A percentile compares a stretch with the other conserved stretches of the same genome.
These are phyloP conservation scores for Yamadazyma sp. DNA, from an alignment of 1,139 yeast genomes.

Conservation along the genomic window DNA sequence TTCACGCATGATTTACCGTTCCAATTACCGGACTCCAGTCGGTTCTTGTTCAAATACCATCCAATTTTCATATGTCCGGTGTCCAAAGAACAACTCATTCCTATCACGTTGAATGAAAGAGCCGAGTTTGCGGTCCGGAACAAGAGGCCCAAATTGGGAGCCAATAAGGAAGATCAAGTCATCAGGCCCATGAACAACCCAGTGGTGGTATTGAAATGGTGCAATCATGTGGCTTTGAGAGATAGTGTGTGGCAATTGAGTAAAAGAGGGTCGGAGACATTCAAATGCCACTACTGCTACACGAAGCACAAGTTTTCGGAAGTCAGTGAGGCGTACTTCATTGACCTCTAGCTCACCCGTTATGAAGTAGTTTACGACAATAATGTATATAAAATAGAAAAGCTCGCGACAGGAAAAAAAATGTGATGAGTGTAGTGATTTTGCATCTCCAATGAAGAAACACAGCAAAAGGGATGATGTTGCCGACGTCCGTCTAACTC, in stretches of 20 bases:
- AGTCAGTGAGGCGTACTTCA: constrained; percentile 45
- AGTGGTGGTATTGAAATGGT: constrained; percentile 44
- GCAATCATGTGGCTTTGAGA: constrained; percentile 45
- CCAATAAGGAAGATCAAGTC: constrained; percentile 9
- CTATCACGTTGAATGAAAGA: constrained; percentile 26
- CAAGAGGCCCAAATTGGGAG: constrained; percentile 22
- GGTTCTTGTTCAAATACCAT: constrained; percentile 58
- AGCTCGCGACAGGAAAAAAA: constrained; percentile 1
- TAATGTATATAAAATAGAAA: neutral
- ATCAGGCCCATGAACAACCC: constrained; percentile 27
- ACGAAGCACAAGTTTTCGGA: constrained; percentile 45
- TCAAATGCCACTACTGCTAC: constrained; percentile 52
- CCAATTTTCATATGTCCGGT: constrained; percentile 92
- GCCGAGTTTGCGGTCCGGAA: constrained; percentile 17
- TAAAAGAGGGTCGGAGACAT: constrained; percentile 41
- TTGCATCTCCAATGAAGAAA: constrained; percentile 13
- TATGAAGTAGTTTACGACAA: neutral
- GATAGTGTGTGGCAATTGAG: constrained; percentile 50
- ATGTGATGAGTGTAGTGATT: constrained; percentile 9
- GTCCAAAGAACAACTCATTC: constrained; percentile 70
- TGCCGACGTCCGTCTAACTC: constrained; percentile 7
- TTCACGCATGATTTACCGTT: constrained; percentile 42
- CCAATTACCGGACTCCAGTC: constrained; percentile 41
- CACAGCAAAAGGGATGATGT: constrained; percentile 11
- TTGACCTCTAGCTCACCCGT: constrained; percentile 39